Percentiles rank a stretch among this genome's conserved stretches.
phyloP scores from a whole-genome alignment of 441 rosid species.

The Dalechampia spathulata region DNA sequence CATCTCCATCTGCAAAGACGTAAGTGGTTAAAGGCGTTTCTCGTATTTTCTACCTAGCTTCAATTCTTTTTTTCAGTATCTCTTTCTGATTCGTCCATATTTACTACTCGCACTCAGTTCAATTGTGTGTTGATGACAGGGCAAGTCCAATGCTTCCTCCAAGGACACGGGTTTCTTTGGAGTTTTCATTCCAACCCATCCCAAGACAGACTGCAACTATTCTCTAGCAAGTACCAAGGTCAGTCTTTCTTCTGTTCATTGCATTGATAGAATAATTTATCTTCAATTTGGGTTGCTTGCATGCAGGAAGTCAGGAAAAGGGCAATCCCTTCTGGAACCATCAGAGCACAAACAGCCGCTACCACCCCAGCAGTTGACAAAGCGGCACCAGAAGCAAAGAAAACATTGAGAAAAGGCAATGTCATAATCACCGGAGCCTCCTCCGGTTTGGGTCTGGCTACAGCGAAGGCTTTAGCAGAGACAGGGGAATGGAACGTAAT shows the following conservation, averaged over 20 bases:
- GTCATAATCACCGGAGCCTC: slow-evolving; percentile 81
- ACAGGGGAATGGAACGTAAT: slow-evolving; percentile 73
- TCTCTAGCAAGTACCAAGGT: slow-evolving; percentile 24
- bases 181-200: slow-evolving; percentile 23
- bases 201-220: slow-evolving; percentile 26
- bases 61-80: background rate
- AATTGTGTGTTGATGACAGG: slow-evolving; percentile 18
- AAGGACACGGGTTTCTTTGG: slow-evolving; percentile 35
- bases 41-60: background rate
- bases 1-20: slow-evolving; percentile 46
- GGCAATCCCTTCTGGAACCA: slow-evolving; percentile 18
- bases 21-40: background rate
- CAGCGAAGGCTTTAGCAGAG: slow-evolving; percentile 75
- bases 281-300: background rate
- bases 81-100: background rate
- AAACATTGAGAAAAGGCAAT: slow-evolving; percentile 58
- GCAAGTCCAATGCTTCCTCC: slow-evolving; percentile 29
- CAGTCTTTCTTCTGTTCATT: background rate
- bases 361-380: slow-evolving; percentile 43
- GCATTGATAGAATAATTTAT: background rate
- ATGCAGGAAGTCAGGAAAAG: slow-evolving; percentile 35
- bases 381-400: slow-evolving; percentile 50
- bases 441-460: slow-evolving; percentile 75
- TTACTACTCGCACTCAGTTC: background rate
- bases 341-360: slow-evolving; percentile 50